Percentiles rank a stretch among this genome's conserved stretches.
Evolutionary conservation across 2,329 filamentous ascomycete genomes (phyloP).

Genomic region (Monosporascus ibericus): DNA sequence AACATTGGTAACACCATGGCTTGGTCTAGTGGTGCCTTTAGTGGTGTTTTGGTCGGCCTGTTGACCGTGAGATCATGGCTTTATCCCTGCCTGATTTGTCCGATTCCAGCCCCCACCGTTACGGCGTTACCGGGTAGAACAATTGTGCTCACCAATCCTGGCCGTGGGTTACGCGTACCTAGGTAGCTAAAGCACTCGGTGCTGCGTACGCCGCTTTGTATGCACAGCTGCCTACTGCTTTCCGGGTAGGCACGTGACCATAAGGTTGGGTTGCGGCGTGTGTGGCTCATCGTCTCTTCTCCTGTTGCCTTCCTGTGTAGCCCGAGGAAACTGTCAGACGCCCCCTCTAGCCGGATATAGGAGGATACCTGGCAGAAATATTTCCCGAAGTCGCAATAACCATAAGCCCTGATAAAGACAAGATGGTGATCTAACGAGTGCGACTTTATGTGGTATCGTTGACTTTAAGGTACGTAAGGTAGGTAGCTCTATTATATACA

Average conservation of each 20-base stretch:
- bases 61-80: not conserved
- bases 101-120: not conserved
- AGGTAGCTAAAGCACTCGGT: not conserved
- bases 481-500: constrained; percentile 21
- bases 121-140: not conserved
- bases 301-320: not conserved
- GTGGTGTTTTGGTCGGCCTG: not conserved
- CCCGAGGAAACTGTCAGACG: not conserved
- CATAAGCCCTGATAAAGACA: no score
- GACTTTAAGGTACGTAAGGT: not conserved
- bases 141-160: not conserved
- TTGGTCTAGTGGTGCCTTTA: not conserved
- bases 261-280: not conserved
- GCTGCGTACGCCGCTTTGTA: not conserved
- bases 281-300: not conserved
- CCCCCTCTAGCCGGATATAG: not conserved
- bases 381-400: no score
- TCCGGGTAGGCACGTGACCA: not conserved
- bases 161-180: not conserved
- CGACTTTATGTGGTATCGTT: constrained; percentile 3
- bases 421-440: no score
- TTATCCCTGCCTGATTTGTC: not conserved
- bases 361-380: not conserved
- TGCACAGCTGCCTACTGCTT: not conserved
- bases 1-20: not conserved